These are phyloP conservation scores for Trifolium fragiferum DNA, from an alignment of 306 rosid species.

Conservation along the genomic window DNA sequence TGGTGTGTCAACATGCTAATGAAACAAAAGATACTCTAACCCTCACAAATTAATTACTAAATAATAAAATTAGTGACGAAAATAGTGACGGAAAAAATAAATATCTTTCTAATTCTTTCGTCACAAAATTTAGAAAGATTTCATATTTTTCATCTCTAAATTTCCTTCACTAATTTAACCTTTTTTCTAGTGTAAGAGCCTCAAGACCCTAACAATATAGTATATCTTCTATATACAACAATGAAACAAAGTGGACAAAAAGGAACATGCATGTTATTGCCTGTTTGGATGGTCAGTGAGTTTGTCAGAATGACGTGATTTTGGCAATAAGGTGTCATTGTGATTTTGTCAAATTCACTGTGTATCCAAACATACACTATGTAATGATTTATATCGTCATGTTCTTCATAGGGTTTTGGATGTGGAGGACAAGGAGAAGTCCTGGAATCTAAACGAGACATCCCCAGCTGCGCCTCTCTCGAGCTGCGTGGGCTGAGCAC, in stretches of 20 bases:
- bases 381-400: not conserved
- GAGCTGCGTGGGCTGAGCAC: constrained; percentile 47
- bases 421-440: constrained; percentile 63
- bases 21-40: not conserved
- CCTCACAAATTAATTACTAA: not conserved
- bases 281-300: not conserved
- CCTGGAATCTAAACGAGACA: constrained; percentile 81
- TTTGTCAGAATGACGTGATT: not conserved
- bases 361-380: not conserved
- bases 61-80: not conserved
- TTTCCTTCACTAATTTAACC: not conserved
- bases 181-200: not conserved
- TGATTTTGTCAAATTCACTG: not conserved
- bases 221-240: not conserved
- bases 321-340: too few species aligned
- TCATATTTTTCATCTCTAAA: not conserved
- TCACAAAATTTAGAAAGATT: not conserved
- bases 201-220: not conserved
- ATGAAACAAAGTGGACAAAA: not conserved
- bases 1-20: too few species aligned
- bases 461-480: constrained; percentile 80
- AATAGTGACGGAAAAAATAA: too few species aligned
- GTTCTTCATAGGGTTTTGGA: constrained; percentile 56
- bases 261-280: not conserved
- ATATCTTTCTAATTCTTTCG: not conserved